These are phyloP conservation scores for Arctostaphylos glauca DNA, from an alignment of 148 eudicot species.

Conservation along the genomic window DNA sequence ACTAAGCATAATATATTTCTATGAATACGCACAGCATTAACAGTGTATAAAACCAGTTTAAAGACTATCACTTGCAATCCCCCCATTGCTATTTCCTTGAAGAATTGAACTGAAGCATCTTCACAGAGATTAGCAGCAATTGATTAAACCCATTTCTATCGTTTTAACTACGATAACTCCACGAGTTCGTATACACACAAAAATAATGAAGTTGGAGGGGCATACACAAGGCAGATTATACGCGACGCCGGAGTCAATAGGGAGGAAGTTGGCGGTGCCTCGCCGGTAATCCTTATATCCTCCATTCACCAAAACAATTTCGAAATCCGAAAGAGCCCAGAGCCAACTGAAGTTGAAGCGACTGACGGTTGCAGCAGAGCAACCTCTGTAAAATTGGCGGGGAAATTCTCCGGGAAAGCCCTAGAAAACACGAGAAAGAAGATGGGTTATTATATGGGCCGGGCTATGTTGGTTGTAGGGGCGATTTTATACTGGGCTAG, in stretches of 20 bases:
- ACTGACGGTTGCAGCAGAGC: neutral
- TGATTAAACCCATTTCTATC: neutral
- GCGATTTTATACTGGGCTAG: neutral
- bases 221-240: slow-evolving; percentile 63
- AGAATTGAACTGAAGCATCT: neutral
- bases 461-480: neutral
- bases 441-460: neutral
- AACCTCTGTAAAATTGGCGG: neutral
- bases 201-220: neutral
- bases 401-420: neutral
- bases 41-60: neutral
- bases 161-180: neutral
- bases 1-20: neutral
- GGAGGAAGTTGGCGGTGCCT: slow-evolving; percentile 31
- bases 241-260: slow-evolving; percentile 39
- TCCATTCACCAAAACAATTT: slow-evolving; percentile 27
- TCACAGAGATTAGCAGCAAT: neutral
- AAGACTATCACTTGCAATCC: neutral
- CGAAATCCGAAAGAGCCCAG: neutral
- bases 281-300: slow-evolving; percentile 30
- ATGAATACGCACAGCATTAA: neutral
- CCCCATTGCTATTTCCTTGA: neutral
- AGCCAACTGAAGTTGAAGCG: neutral
- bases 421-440: neutral
- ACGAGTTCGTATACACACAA: neutral